Evolutionary conservation across 768 basidiomycete genomes (phyloP).

Genomic region (Boletus rubroflammeus): DNA sequence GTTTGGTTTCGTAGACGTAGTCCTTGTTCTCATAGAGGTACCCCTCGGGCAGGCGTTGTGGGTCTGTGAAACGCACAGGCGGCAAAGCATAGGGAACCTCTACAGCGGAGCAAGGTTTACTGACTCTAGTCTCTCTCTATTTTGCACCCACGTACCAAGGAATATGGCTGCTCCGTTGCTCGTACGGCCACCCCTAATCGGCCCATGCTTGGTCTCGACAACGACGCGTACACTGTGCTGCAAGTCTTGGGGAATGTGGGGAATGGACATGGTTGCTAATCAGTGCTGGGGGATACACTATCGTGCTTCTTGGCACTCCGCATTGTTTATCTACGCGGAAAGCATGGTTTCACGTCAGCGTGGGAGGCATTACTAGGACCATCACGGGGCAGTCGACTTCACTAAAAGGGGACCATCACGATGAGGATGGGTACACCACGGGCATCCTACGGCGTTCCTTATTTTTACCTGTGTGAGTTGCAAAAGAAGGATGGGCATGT

Average conservation of each 20-base stretch:
- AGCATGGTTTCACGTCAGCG: not conserved
- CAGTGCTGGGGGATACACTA: not conserved
- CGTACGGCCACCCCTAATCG: constrained; percentile 55
- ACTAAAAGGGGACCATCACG: not conserved
- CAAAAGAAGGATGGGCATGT: not conserved
- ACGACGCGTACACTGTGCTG: constrained; percentile 39
- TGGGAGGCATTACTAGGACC: constrained; percentile 4
- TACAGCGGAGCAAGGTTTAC: constrained; percentile 22
- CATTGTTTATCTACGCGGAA: constrained; percentile 12
- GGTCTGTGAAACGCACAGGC: constrained; percentile 62
- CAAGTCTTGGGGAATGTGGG: constrained; percentile 59
- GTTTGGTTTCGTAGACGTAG: constrained; percentile 56
- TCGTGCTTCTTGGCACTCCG: not conserved
- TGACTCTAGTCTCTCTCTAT: not conserved
- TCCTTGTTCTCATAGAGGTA: constrained; percentile 58
- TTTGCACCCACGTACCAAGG: constrained; percentile 42
- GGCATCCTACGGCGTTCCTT: constrained; percentile 4
- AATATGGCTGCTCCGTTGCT: constrained; percentile 61
- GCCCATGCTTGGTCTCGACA: constrained; percentile 54
- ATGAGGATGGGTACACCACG: not conserved
- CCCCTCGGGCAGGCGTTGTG: constrained; percentile 48
- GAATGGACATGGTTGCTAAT: constrained; percentile 3
- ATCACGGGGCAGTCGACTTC: not conserved
- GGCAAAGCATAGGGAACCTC: constrained; percentile 74
- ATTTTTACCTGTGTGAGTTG: not conserved